Conservation (phyloP, 352 stramenopile genomes). For the Phytophthora vignae region DNA sequence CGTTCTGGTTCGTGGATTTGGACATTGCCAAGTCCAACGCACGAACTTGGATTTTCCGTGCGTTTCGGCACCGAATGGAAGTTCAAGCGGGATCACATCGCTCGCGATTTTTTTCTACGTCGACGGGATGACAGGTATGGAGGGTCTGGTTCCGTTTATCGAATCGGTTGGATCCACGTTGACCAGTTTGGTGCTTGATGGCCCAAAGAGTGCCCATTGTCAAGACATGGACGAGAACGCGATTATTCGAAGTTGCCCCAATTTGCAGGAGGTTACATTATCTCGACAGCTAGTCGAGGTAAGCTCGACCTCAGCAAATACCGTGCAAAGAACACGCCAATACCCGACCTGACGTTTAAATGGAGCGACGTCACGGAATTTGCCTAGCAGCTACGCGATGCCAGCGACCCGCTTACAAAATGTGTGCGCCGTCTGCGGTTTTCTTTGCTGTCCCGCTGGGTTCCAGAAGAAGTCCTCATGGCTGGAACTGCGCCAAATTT, state of each 20-base stretch:
- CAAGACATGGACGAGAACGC: constrained; percentile 1
- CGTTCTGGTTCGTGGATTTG: background rate
- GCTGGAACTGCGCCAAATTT: background rate
- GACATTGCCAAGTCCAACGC: background rate
- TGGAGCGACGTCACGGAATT: background rate
- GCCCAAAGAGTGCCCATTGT: background rate
- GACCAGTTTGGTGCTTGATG: background rate
- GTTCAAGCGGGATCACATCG: background rate
- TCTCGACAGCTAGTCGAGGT: background rate
- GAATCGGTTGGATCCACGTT: background rate
- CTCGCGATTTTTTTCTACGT: background rate
- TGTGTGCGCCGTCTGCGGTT: background rate
- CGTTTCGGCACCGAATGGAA: background rate
- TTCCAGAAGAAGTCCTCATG: background rate
- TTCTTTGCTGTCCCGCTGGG: background rate
- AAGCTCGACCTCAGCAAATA: constrained; percentile 17
- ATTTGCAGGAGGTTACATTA: constrained; percentile 12
- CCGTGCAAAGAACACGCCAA: background rate
- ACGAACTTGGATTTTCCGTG: background rate
- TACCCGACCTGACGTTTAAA: background rate
- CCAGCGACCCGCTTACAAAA: constrained; percentile 2
- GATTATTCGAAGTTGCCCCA: constrained; percentile 15
- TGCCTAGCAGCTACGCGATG: background rate
- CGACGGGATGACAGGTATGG: background rate
- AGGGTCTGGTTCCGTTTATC: background rate